These are phyloP conservation scores for Graphium sp. DNA, from an alignment of 2,329 filamentous ascomycete genomes.

Conservation along the genomic window DNA sequence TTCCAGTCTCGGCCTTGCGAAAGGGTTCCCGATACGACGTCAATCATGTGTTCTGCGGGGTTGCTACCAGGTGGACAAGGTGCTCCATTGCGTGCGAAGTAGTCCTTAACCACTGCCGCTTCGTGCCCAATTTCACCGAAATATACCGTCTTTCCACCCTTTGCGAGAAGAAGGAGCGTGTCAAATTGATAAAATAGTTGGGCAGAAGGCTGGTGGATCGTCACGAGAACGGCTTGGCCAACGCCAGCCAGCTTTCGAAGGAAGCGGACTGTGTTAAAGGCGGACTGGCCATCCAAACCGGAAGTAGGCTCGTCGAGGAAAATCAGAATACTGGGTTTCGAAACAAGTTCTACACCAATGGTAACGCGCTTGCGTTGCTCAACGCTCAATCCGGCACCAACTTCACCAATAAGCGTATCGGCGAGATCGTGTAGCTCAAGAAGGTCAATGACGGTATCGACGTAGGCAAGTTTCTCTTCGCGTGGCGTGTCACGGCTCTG, in stretches of 20 bases:
- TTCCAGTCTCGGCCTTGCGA: conserved; percentile 42
- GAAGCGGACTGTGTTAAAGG: conserved; percentile 48
- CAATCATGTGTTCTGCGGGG: conserved; percentile 63
- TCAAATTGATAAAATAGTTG: conserved; percentile 53
- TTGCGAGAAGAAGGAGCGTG: conserved; percentile 44
- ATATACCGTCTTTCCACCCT: conserved; percentile 48
- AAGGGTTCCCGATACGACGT: conserved; percentile 31
- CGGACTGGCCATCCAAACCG: conserved; percentile 52
- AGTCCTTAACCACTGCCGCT: conserved; percentile 34
- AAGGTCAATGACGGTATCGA: conserved; percentile 59
- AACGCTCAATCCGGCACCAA: conserved; percentile 34
- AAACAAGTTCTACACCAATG: conserved; percentile 43
- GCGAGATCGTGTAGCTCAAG: conserved; percentile 29
- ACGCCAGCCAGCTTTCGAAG: conserved; percentile 47
- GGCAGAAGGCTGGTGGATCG: conserved; percentile 55
- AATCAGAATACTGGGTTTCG: conserved; percentile 40
- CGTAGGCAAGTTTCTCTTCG: conserved; percentile 58
- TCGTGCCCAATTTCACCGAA: conserved; percentile 48
- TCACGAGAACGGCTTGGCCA: conserved; percentile 52
- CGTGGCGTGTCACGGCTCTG: conserved; percentile 48
- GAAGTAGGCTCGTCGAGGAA: conserved; percentile 49
- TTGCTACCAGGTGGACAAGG: conserved; percentile 46
- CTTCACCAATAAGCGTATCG: conserved; percentile 26
- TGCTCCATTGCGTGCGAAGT: conserved; percentile 52
- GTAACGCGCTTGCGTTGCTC: conserved; percentile 38